These are phyloP conservation scores for Lagenaria siceraria DNA, from an alignment of 306 rosid genomes.

Conservation along the genomic window DNA sequence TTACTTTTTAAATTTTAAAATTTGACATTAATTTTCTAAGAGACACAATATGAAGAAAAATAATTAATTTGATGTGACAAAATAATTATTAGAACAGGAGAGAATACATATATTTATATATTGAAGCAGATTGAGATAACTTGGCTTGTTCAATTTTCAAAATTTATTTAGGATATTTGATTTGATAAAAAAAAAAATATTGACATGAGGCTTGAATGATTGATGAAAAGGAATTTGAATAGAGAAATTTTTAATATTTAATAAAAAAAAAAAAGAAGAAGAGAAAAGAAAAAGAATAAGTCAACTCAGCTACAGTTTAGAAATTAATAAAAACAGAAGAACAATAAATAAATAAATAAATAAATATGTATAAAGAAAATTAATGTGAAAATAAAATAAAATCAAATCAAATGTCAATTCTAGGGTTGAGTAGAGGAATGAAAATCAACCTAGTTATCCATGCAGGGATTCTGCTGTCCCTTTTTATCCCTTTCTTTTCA, in stretches of 20 bases:
- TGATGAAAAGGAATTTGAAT: background rate
- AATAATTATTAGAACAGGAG: background rate
- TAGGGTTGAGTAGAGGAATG: conserved; percentile 1
- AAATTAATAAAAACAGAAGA: background rate
- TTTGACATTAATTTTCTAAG: background rate
- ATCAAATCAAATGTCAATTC: conserved; percentile 6
- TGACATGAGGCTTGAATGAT: background rate
- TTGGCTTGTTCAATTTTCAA: background rate
- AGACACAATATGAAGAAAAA: background rate
- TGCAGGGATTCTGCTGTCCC: conserved; percentile 10
- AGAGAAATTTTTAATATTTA: background rate
- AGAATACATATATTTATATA: background rate
- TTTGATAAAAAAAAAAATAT: background rate
- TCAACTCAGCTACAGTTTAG: background rate
- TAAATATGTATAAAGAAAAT: background rate
- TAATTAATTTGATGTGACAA: background rate
- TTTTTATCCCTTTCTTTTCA: conserved; percentile 11
- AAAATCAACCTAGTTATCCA: conserved; percentile 11
- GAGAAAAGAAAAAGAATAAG: background rate
- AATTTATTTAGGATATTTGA: background rate
- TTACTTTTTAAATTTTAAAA: background rate
- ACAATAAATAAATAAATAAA: background rate
- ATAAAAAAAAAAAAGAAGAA: too few relatives aligned
- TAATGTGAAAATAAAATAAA: background rate
- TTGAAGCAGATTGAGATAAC: background rate